Evolutionary conservation across 1,284 basidiomycete species (phyloP).

Genomic region (Entoloma clypeatum): DNA sequence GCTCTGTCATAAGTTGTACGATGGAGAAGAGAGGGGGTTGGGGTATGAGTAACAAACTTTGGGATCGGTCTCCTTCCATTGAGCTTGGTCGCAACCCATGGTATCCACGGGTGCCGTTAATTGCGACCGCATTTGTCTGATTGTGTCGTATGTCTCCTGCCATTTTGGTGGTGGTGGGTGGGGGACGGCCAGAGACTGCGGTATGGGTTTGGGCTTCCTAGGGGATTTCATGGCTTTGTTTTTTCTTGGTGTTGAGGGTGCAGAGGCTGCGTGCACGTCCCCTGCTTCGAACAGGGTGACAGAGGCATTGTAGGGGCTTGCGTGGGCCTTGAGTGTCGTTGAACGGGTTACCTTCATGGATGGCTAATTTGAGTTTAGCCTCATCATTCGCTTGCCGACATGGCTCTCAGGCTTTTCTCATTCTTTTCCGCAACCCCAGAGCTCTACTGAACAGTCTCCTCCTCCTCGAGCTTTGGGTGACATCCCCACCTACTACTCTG

Average conservation of each 20-base stretch:
- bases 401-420: too few relatives aligned
- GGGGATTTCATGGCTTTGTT: slow-evolving; percentile 23
- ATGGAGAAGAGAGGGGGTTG: slow-evolving; percentile 6
- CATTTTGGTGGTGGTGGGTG: slow-evolving; percentile 75
- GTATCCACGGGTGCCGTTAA: slow-evolving; percentile 86
- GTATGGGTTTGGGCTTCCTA: slow-evolving; percentile 39
- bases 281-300: slow-evolving; percentile 43
- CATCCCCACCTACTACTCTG: too few relatives aligned
- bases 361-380: too few relatives aligned
- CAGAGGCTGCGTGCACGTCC: slow-evolving; percentile 6
- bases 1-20: slow-evolving; percentile 42
- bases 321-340: slow-evolving; percentile 32
- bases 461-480: too few relatives aligned
- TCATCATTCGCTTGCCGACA: too few relatives aligned
- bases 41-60: slow-evolving; percentile 43
- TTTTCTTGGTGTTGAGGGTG: slow-evolving; percentile 16
- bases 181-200: slow-evolving; percentile 55
- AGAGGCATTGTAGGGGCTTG: slow-evolving; percentile 39
- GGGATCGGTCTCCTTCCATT: slow-evolving; percentile 58
- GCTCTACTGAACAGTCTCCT: too few relatives aligned
- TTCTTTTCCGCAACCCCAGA: too few relatives aligned
- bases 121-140: slow-evolving; percentile 73
- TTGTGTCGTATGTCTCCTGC: slow-evolving; percentile 72
- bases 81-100: slow-evolving; percentile 81
- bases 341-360: slow-evolving; percentile 20